Conservation (phyloP, 225 moss, liverwort and hornwort genomes). For the Sphagnum contortum region DNA sequence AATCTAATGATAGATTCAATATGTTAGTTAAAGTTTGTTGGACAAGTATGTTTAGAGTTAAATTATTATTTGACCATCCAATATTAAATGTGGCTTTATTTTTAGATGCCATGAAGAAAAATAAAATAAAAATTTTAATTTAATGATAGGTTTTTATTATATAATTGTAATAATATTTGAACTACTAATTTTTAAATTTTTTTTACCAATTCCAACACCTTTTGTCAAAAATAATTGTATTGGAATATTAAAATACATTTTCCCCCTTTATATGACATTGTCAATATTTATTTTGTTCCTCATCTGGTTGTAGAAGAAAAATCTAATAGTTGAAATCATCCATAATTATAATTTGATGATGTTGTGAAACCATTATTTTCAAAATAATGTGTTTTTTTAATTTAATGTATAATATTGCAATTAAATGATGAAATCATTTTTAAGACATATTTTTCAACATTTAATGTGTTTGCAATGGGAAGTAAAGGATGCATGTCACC, state of each 20-base stretch:
- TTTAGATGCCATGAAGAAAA: not conserved
- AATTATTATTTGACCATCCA: not conserved
- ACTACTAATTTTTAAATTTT: not conserved
- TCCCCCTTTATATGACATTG: not conserved
- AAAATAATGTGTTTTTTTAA: not conserved
- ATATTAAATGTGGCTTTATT: not conserved
- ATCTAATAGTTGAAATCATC: not conserved
- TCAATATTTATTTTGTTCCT: not conserved
- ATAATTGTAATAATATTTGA: not conserved
- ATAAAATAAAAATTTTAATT: too few relatives aligned
- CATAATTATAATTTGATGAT: not conserved
- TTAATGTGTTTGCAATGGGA: not conserved
- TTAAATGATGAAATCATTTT: not conserved
- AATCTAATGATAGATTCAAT: too few relatives aligned
- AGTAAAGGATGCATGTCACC: not conserved
- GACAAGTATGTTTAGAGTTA: too few relatives aligned
- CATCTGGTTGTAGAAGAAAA: not conserved
- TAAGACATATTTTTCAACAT: not conserved
- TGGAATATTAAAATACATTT: not conserved
- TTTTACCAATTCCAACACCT: too few relatives aligned
- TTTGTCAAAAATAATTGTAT: too few relatives aligned
- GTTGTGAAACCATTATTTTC: not conserved
- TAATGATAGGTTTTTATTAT: not conserved
- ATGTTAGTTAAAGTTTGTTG: too few relatives aligned
- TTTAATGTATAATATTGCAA: not conserved